Evolutionary conservation across 2,329 filamentous ascomycete species (phyloP).

Genomic region (Fusarium sp.): DNA sequence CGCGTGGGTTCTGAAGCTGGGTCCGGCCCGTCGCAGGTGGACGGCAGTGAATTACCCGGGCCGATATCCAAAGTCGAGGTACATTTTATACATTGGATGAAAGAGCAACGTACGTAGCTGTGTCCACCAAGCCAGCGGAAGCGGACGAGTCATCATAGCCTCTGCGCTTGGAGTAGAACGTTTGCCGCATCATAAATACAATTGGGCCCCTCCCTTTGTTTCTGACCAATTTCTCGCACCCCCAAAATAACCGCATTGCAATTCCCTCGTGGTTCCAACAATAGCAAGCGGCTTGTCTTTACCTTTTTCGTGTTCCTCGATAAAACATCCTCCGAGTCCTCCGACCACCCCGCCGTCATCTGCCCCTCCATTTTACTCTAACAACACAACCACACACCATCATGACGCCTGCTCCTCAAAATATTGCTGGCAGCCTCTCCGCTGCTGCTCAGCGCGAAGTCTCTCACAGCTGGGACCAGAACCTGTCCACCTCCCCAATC

Average conservation of each 20-base stretch:
- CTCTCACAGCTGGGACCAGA: conserved; percentile 69
- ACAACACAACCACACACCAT: conserved; percentile 34
- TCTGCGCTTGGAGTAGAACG: conserved; percentile 9
- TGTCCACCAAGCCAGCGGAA: neutral
- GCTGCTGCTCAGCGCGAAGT: conserved; percentile 54
- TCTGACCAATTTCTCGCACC: conserved; percentile 2
- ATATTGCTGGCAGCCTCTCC: conserved; percentile 58
- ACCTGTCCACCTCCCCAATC: conserved; percentile 79
- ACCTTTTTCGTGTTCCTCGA: neutral
- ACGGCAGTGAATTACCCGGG: conserved; percentile 20
- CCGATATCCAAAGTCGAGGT: conserved; percentile 14
- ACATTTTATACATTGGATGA: conserved; percentile 1
- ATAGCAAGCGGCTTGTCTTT: conserved; percentile 17
- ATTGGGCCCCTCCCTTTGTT: conserved; percentile 18
- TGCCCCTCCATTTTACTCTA: conserved; percentile 44
- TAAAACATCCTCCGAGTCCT: conserved; percentile 23
- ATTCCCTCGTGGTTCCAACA: conserved; percentile 5
- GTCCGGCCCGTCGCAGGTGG: conserved; percentile 43
- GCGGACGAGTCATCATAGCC: conserved; percentile 37
- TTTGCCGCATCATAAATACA: conserved; percentile 36
- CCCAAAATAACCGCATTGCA: neutral
- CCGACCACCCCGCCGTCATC: conserved; percentile 14
- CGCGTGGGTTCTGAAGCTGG: conserved; percentile 35
- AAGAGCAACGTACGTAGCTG: neutral
- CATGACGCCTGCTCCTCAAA: conserved; percentile 61